Evolutionary conservation across 2,329 filamentous ascomycete species (phyloP).

Genomic region (Lasiodiplodia gonubiensis): DNA sequence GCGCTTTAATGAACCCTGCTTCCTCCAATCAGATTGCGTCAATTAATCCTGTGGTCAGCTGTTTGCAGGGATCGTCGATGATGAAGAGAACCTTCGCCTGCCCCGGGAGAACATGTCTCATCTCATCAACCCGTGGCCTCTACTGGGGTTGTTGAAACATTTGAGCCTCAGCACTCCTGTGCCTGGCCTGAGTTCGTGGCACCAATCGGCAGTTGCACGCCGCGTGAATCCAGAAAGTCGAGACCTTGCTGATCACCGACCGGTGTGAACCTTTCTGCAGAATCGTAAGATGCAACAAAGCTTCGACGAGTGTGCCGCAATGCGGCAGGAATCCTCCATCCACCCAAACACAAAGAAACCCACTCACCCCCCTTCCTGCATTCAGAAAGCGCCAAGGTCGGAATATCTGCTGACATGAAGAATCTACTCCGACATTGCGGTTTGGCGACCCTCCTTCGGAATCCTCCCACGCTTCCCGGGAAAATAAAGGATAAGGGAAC

Average conservation of each 20-base stretch:
- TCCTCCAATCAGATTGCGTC: background rate
- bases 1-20: background rate
- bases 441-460: background rate
- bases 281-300: background rate
- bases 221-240: background rate
- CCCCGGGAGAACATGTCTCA: background rate
- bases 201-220: slow-evolving; percentile 5
- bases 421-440: background rate
- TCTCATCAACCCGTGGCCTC: background rate
- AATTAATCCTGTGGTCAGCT: background rate
- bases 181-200: slow-evolving; percentile 15
- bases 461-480: background rate
- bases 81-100: background rate
- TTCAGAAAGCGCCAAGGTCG: background rate
- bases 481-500: background rate
- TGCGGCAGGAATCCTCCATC: too few relatives aligned
- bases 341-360: background rate
- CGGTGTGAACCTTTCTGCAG: slow-evolving; percentile 2
- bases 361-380: background rate
- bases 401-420: background rate
- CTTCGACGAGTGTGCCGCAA: background rate
- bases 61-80: background rate
- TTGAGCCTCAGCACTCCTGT: slow-evolving; percentile 15
- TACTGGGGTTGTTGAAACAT: background rate
- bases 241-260: slow-evolving; percentile 6